Evolutionary conservation across 768 basidiomycete genomes (phyloP).

Genomic region (Xerocomus brunneocitrinus): DNA sequence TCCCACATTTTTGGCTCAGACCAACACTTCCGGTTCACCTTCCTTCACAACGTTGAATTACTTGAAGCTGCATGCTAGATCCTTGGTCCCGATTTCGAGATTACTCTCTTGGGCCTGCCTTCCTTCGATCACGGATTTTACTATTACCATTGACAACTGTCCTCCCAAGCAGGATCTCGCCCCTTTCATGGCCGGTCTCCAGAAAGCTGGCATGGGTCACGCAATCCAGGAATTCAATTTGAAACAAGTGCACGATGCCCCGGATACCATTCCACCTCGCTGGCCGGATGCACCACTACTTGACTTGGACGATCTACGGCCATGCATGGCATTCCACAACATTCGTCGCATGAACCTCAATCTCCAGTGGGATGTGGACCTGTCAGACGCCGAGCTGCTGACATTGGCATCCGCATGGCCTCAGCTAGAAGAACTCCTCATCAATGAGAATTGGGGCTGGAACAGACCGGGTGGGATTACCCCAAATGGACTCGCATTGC

Average conservation of each 20-base stretch:
- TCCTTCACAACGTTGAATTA: not conserved
- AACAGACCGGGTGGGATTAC: slow-evolving; percentile 2
- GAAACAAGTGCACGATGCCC: not conserved
- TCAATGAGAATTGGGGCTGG: slow-evolving; percentile 12
- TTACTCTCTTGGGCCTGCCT: not conserved
- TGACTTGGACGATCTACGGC: slow-evolving; percentile 1
- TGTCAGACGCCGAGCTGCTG: slow-evolving; percentile 1
- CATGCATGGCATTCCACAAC: not conserved
- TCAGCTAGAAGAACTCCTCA: not conserved
- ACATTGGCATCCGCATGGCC: slow-evolving; percentile 9
- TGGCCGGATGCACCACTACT: not conserved
- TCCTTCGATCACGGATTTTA: not conserved
- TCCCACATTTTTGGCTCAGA: not conserved
- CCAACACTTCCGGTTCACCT: not conserved
- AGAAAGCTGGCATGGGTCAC: not conserved
- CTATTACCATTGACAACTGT: not conserved
- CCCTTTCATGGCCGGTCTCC: not conserved
- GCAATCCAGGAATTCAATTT: not conserved
- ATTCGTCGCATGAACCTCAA: not conserved
- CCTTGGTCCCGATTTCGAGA: not conserved
- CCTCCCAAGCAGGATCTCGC: not conserved
- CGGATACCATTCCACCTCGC: not conserved
- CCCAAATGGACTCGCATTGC: not conserved
- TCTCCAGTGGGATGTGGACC: not conserved
- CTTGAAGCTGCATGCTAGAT: not conserved